phyloP scores from a whole-genome alignment of 441 rosid genomes.

The Pelargonium fulgidum region DNA sequence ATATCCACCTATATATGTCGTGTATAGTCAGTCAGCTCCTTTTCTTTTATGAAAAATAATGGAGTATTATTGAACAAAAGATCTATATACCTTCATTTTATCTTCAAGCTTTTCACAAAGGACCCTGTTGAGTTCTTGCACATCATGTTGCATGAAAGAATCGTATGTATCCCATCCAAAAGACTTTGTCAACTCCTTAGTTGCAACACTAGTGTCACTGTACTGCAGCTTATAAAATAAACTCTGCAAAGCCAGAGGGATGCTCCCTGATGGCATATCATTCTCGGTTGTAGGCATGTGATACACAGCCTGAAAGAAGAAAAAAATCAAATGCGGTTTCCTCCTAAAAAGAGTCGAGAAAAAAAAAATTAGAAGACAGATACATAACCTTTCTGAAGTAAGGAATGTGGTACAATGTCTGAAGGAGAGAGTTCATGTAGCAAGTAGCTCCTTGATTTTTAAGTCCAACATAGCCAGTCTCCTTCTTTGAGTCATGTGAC shows the following conservation, averaged over 20 bases:
- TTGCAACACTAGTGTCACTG: slow-evolving; percentile 65
- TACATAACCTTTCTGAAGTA: slow-evolving; percentile 57
- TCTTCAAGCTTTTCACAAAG: slow-evolving; percentile 71
- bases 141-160: slow-evolving; percentile 80
- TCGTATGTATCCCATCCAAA: slow-evolving; percentile 81
- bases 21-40: neutral
- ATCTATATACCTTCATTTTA: slow-evolving; percentile 77
- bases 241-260: slow-evolving; percentile 73
- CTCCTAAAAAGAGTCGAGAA: slow-evolving; percentile 14
- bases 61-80: too few species aligned
- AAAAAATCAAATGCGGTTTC: slow-evolving; percentile 16
- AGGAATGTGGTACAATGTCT: slow-evolving; percentile 69
- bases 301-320: slow-evolving; percentile 57
- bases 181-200: slow-evolving; percentile 68
- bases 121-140: slow-evolving; percentile 77
- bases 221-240: slow-evolving; percentile 72
- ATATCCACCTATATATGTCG: neutral
- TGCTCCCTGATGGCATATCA: slow-evolving; percentile 63
- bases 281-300: slow-evolving; percentile 82
- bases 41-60: neutral
- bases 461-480: slow-evolving; percentile 73
- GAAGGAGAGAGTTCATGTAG: slow-evolving; percentile 75
- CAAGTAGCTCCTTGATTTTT: slow-evolving; percentile 82
- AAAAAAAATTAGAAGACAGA: slow-evolving; percentile 14
- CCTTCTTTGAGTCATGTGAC: slow-evolving; percentile 67